phyloP scores from a whole-genome alignment of 192 early-diverging fungal species.

The Thoreauomyces humboldtii region DNA sequence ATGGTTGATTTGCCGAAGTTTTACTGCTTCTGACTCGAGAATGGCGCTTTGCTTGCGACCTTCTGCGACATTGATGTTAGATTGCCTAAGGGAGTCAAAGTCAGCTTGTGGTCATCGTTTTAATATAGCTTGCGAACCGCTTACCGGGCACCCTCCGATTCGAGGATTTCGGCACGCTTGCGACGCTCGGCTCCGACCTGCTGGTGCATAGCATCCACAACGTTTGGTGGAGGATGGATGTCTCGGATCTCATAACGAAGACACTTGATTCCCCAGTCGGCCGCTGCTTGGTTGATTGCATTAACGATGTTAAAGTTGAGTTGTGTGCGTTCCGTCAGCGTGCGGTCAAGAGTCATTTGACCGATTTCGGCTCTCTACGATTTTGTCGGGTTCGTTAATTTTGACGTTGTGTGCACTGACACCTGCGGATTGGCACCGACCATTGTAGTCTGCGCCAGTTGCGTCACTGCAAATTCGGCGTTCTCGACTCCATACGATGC shows the following conservation, averaged over 20 bases:
- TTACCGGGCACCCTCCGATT: constrained; percentile 52
- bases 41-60: constrained; percentile 89
- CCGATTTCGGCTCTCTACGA: constrained; percentile 88
- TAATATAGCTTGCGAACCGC: no score
- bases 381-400: background rate
- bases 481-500: constrained; percentile 92
- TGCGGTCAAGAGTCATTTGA: constrained; percentile 94
- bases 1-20: constrained; percentile 83
- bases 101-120: background rate
- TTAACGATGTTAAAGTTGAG: constrained; percentile 93
- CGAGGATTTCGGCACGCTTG: constrained; percentile 91
- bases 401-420: background rate
- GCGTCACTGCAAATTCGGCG: constrained; percentile 90
- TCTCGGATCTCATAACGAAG: constrained; percentile 95
- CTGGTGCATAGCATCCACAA: constrained; percentile 96
- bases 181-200: constrained; percentile 94
- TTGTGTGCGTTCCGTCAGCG: constrained; percentile 88
- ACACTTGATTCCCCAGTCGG: constrained; percentile 95
- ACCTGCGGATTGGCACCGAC: constrained; percentile 2
- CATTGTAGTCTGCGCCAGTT: constrained; percentile 99
- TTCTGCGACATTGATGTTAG: constrained; percentile 96
- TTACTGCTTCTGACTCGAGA: constrained; percentile 92
- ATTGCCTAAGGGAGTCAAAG: constrained; percentile 54
- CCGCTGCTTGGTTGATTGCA: constrained; percentile 88
- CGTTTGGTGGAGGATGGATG: constrained; percentile 92